phyloP scores from a whole-genome alignment of 2,329 filamentous ascomycete genomes.

The Graphilbum fragrans region DNA sequence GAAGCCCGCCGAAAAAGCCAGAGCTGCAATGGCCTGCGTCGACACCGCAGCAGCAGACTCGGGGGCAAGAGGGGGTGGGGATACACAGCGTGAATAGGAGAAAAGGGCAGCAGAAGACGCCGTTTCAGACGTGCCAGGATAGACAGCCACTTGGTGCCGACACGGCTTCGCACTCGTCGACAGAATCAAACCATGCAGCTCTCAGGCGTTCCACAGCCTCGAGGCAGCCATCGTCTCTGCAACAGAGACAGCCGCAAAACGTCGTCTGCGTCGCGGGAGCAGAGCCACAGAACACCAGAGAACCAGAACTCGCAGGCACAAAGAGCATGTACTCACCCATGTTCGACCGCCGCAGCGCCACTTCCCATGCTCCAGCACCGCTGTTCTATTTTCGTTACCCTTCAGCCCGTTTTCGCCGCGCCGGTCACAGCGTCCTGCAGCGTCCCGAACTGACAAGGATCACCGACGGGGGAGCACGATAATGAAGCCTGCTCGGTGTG shows the following conservation, averaged over 20 bases:
- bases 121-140: too few species aligned
- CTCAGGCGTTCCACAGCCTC: not conserved
- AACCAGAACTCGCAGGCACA: not conserved
- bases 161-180: not conserved
- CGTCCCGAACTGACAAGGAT: not conserved
- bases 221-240: too few species aligned
- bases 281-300: not conserved
- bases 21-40: too few species aligned
- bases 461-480: not conserved
- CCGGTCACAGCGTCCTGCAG: not conserved
- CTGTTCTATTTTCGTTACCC: not conserved
- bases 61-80: too few species aligned
- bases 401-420: not conserved
- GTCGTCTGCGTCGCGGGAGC: not conserved
- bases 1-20: too few species aligned
- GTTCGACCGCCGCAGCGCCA: slow-evolving; percentile 6
- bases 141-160: not conserved
- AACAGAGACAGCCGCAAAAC: too few species aligned
- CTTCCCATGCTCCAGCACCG: slow-evolving; percentile 5
- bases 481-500: not conserved
- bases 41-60: too few species aligned
- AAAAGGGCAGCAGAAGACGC: too few species aligned
- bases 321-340: slow-evolving; percentile 9
- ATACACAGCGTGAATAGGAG: too few species aligned
- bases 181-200: not conserved